These are phyloP conservation scores for Polyplosphaeria fusca DNA, from an alignment of 495 filamentous ascomycete species.

Conservation along the genomic window DNA sequence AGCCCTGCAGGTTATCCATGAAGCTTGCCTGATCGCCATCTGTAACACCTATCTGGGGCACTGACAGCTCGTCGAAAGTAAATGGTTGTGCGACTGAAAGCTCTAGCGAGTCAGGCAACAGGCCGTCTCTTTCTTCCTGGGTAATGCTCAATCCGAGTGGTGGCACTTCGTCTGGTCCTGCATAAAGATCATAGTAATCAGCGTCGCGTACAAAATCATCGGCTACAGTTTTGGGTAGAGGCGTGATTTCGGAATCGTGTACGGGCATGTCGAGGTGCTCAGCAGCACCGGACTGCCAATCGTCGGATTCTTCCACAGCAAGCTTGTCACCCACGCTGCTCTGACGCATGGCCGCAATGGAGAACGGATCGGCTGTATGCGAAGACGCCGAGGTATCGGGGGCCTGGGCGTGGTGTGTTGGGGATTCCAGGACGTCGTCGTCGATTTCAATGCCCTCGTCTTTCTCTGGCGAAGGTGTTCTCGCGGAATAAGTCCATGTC, in stretches of 20 bases:
- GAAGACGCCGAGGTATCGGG: not conserved
- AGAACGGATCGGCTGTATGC: not conserved
- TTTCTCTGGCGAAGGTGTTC: slow-evolving; percentile 63
- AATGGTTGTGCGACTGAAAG: not conserved
- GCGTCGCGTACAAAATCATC: slow-evolving; percentile 22
- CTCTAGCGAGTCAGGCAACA: not conserved
- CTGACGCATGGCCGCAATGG: not conserved
- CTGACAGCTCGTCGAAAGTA: not conserved
- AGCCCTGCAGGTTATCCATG: no score
- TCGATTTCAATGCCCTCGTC: slow-evolving; percentile 12
- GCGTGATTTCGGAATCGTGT: not conserved
- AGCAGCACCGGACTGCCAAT: not conserved
- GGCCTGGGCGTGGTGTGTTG: not conserved
- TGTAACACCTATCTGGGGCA: not conserved
- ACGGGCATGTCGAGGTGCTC: not conserved
- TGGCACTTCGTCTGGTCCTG: slow-evolving; percentile 21
- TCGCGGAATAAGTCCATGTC: slow-evolving; percentile 68
- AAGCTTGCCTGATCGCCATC: not conserved
- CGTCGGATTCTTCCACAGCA: slow-evolving; percentile 31
- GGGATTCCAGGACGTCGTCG: not conserved
- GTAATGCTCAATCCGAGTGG: not conserved
- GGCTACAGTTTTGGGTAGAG: not conserved
- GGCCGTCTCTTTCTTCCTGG: not conserved
- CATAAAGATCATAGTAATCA: slow-evolving; percentile 27
- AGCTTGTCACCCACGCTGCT: not conserved